Base-by-base conservation (phyloP, 2,329 filamentous ascomycete species). In the Cordyceps tenuipes region DNA sequence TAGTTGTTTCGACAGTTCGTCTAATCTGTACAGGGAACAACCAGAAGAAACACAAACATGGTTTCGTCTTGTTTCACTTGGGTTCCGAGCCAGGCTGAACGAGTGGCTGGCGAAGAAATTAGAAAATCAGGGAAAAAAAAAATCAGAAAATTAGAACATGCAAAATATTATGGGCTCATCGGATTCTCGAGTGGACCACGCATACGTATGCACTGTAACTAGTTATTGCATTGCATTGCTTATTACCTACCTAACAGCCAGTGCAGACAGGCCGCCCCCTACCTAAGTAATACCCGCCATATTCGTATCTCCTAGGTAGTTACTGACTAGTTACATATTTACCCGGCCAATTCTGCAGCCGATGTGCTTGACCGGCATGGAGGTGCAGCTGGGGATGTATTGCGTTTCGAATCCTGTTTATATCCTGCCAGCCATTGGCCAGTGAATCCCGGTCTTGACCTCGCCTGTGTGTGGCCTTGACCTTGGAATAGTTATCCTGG, bases 181-280 rank as follows among this genome's bases (percentile, higher is more conserved):
- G 46, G 21, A 41, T 29, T 47, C 29, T 15, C 13, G 31, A 29
- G 54, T 57, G 54, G 54, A 46, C 46, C 54, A 29, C 13, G 54
- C 54, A 49, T 57, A 57, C 54, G 54, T 57, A 57, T 21, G 54
- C 23, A 23, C 23, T 23, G 23, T 23, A n/a, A n/a, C n/a, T n/a
- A n/a, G n/a, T n/a, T n/a, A 23, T 23, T 23, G 23, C 54, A 12
- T 57, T 29, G 15, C 31, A 57, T 57, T 57, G 43, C 46, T 29
- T 29, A 29, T 8, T 8, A 29, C 7, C 29, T 6, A 29, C 7
- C 54, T 21, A 57, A 49, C 31, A 23, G 23, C 23, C 23, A 23
- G n/a, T 19, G 54, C 21, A 49, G 34, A 34, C 44, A 13, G 44
- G 49, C 44, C 41, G 54, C 46, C 44, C 54, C 46, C 44, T 44